Evolutionary conservation across 352 stramenopile genomes (phyloP).

Genomic region (Phytophthora macrochlamydospora): DNA sequence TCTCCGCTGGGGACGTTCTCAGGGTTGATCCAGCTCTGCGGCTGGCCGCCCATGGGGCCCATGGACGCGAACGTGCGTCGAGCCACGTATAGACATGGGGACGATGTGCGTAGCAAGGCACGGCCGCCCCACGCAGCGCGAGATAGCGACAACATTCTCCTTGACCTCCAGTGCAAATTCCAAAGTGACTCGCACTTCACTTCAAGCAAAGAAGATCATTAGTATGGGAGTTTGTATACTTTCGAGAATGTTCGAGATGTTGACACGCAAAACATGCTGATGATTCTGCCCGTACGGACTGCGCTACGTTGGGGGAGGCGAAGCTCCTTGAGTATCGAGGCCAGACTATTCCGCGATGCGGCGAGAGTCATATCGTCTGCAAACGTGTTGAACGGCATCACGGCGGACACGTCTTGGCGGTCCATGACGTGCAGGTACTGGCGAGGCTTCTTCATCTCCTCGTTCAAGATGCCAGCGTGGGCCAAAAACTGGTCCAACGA

Average conservation of each 20-base stretch:
- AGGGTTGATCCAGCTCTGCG: conserved; percentile 73
- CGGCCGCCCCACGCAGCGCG: conserved; percentile 11
- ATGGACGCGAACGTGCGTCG: conserved; percentile 24
- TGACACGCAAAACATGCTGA: not conserved
- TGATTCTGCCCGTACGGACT: too few relatives aligned
- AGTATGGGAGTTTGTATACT: not conserved
- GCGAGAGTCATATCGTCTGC: conserved; percentile 10
- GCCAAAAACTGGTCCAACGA: conserved; percentile 23
- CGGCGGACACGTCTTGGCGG: conserved; percentile 16
- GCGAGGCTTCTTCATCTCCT: conserved; percentile 14
- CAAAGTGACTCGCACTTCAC: not conserved
- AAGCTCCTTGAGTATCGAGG: conserved; percentile 8
- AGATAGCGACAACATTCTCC: conserved; percentile 19
- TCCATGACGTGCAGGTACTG: conserved; percentile 34
- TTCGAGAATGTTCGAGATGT: not conserved
- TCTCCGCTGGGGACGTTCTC: conserved; percentile 83
- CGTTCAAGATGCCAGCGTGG: conserved; percentile 31
- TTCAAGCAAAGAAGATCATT: not conserved
- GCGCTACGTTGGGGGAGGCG: not conserved
- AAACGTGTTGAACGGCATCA: conserved; percentile 31
- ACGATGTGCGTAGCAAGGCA: conserved; percentile 8
- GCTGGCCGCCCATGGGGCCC: conserved; percentile 27
- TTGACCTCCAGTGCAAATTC: conserved; percentile 12
- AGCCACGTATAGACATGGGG: not conserved
- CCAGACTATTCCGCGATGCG: not conserved